Percentiles rank a stretch among this genome's conserved stretches.
Conservation (phyloP, 495 filamentous ascomycete species). For the Venustampulla echinocandica region DNA sequence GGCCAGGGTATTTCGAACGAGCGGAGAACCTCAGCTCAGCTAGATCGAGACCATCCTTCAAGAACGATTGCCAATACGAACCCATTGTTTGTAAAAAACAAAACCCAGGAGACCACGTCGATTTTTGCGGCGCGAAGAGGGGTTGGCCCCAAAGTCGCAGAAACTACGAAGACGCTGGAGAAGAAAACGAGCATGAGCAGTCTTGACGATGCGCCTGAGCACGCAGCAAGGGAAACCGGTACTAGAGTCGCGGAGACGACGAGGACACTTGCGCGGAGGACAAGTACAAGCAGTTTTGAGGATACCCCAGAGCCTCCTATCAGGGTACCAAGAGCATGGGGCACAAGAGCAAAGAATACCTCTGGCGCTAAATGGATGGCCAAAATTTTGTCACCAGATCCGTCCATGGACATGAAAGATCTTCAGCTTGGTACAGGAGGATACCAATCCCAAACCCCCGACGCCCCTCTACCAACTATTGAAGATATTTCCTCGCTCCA, state of each 20-base stretch:
- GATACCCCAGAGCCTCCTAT: conserved; percentile 39
- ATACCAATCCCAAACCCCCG: conserved; percentile 18
- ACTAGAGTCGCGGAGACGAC: conserved; percentile 28
- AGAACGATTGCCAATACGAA: too few relatives aligned
- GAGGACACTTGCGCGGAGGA: conserved; percentile 20
- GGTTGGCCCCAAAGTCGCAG: conserved; percentile 26
- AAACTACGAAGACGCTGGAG: conserved; percentile 26
- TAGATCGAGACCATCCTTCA: too few relatives aligned
- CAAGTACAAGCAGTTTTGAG: conserved; percentile 27
- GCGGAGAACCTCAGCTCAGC: too few relatives aligned
- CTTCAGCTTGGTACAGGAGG: conserved; percentile 6
- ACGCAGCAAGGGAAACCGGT: too few relatives aligned
- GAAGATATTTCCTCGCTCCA: conserved; percentile 33
- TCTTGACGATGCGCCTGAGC: conserved; percentile 34
- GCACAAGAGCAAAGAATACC: conserved; percentile 36
- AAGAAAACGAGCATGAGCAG: conserved; percentile 28
- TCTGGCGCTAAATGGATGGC: conserved; percentile 14
- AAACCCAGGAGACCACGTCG: too few relatives aligned
- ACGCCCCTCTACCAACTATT: conserved; percentile 38
- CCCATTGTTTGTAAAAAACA: too few relatives aligned
- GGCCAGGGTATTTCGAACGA: too few relatives aligned
- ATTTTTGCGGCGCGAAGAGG: conserved; percentile 27
- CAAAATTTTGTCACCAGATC: conserved; percentile 15
- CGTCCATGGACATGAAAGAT: conserved; percentile 19
- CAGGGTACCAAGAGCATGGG: conserved; percentile 51